These are phyloP conservation scores for Abrus precatorius DNA, from an alignment of 306 rosid genomes.

Conservation along the genomic window DNA sequence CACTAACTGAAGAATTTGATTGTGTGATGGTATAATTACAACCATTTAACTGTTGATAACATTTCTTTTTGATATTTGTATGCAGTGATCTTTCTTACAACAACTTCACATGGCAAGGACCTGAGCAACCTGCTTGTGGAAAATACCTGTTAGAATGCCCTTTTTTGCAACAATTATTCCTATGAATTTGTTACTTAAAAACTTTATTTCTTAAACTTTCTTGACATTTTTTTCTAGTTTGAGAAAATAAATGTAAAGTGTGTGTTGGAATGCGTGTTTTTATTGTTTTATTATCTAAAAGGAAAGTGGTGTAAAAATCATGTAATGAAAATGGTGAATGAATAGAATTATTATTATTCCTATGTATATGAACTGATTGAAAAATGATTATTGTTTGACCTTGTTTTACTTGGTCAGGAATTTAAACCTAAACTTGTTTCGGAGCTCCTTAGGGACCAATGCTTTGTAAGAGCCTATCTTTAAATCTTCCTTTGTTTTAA, in stretches of 20 bases:
- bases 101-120: constrained; percentile 80
- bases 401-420: constrained; percentile 63
- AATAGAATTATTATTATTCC: not conserved
- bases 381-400: constrained; percentile 34
- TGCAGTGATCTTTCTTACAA: constrained; percentile 95
- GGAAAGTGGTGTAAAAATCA: not conserved
- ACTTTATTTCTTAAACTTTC: constrained; percentile 14
- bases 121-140: constrained; percentile 65
- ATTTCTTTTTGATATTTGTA: constrained; percentile 39
- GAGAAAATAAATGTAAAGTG: not conserved
- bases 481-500: constrained; percentile 36
- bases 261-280: not conserved
- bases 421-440: constrained; percentile 77
- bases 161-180: constrained; percentile 43
- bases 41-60: constrained; percentile 31
- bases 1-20: constrained; percentile 24
- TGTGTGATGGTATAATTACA: constrained; percentile 12
- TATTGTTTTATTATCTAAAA: constrained; percentile 10
- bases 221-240: constrained; percentile 31
- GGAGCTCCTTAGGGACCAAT: constrained; percentile 60
- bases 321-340: constrained; percentile 14
- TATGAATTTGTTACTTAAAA: constrained; percentile 1
- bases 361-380: constrained; percentile 24
- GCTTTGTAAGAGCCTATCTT: constrained; percentile 61
- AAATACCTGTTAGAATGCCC: constrained; percentile 60